phyloP scores from a whole-genome alignment of 1,284 basidiomycete species.

The Rhodotorula sp. region DNA sequence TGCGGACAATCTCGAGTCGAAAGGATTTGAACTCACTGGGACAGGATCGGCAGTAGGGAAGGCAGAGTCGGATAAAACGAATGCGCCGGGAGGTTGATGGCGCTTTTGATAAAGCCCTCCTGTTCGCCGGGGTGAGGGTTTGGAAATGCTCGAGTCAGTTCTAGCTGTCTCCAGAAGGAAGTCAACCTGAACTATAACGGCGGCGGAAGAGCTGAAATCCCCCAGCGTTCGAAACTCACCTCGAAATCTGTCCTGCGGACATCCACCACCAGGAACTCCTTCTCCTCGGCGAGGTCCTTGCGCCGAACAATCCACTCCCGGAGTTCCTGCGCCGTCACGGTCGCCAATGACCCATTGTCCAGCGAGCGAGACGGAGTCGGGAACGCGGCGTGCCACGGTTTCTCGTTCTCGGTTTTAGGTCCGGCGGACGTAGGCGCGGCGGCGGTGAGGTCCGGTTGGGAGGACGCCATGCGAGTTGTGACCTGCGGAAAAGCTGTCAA shows the following conservation, averaged over 20 bases:
- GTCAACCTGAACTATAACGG: too few relatives aligned
- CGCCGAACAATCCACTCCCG: neutral
- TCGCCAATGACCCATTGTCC: neutral
- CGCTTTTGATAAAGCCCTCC: slow-evolving; percentile 46
- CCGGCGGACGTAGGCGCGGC: neutral
- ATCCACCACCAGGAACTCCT: slow-evolving; percentile 14
- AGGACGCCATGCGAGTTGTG: neutral
- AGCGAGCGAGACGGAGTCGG: slow-evolving; percentile 4
- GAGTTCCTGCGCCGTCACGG: slow-evolving; percentile 3
- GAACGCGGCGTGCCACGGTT: slow-evolving; percentile 23
- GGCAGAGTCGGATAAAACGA: slow-evolving; percentile 47
- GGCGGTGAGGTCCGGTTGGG: too few relatives aligned
- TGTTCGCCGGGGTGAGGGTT: neutral
- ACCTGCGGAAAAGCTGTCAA: too few relatives aligned
- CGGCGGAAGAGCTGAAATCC: too few relatives aligned
- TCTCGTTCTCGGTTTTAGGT: neutral
- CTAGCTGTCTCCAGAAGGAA: too few relatives aligned
- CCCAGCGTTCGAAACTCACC: neutral
- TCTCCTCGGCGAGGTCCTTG: neutral
- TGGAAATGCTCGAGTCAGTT: too few relatives aligned
- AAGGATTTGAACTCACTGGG: slow-evolving; percentile 15
- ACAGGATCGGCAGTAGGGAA: slow-evolving; percentile 44
- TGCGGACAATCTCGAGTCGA: neutral
- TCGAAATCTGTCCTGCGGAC: slow-evolving; percentile 27
- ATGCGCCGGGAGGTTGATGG: slow-evolving; percentile 50